phyloP scores from a whole-genome alignment of 2,329 filamentous ascomycete genomes.

The Penicillium sp. region DNA sequence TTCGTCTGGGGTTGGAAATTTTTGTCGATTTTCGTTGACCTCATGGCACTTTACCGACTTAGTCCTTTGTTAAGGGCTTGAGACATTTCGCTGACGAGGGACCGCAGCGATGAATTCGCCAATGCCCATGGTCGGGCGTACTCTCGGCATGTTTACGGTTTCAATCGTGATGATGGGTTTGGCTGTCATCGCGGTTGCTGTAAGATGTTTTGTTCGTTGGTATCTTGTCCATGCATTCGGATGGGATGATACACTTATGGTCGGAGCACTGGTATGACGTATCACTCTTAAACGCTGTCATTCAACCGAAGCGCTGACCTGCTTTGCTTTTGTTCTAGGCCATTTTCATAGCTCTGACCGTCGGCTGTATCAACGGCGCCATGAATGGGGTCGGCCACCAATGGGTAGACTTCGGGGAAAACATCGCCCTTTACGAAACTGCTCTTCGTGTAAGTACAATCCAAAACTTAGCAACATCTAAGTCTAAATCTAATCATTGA shows the following conservation, averaged over 20 bases:
- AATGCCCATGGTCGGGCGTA: constrained; percentile 20
- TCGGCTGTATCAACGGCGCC: constrained; percentile 5
- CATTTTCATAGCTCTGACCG: constrained; percentile 4
- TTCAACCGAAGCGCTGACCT: not conserved
- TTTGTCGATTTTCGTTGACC: not conserved
- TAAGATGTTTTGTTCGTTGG: constrained; percentile 25
- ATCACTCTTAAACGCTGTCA: not conserved
- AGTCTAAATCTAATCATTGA: not conserved
- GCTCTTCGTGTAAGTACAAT: constrained; percentile 11
- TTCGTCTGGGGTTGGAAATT: no score
- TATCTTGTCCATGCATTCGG: constrained; percentile 23
- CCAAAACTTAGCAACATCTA: not conserved
- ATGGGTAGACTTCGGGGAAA: constrained; percentile 3
- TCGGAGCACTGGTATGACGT: constrained; percentile 19
- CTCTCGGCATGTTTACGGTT: constrained; percentile 19
- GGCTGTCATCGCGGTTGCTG: constrained; percentile 16
- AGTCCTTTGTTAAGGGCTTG: not conserved
- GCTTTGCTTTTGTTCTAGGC: not conserved
- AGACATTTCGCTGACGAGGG: not conserved
- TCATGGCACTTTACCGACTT: not conserved
- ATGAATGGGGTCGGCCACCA: constrained; percentile 9
- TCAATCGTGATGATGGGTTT: constrained; percentile 20
- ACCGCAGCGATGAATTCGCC: constrained; percentile 7
- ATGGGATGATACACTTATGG: constrained; percentile 27
- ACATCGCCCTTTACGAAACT: constrained; percentile 1